Evolutionary conservation across 78 protist genomes (phyloP).

Genomic region (Pigoraptor vietnamica): DNA sequence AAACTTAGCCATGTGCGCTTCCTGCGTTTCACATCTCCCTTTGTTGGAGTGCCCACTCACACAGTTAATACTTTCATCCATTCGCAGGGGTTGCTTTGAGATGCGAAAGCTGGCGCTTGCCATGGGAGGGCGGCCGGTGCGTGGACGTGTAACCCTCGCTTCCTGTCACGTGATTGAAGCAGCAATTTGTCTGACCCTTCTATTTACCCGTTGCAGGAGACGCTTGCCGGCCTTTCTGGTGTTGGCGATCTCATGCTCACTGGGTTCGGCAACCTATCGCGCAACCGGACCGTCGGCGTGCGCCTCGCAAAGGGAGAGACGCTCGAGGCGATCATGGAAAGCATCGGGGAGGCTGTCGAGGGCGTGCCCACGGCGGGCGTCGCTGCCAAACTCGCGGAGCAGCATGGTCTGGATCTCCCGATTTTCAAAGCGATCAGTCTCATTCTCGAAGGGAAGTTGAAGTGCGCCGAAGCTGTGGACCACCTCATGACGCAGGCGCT

Average conservation of each 20-base stretch:
- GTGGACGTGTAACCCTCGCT: background rate
- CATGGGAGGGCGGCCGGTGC: slow-evolving; percentile 15
- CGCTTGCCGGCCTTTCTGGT: slow-evolving; percentile 41
- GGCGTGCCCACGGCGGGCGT: slow-evolving; percentile 4
- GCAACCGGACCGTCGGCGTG: slow-evolving; percentile 33
- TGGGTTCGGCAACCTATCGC: slow-evolving; percentile 37
- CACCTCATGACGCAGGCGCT: background rate
- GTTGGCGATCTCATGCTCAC: slow-evolving; percentile 59
- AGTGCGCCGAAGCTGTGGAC: background rate
- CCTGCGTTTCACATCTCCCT: no score
- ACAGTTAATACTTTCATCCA: no score
- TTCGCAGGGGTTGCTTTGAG: slow-evolving; percentile 34
- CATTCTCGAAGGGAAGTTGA: background rate
- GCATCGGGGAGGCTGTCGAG: slow-evolving; percentile 28
- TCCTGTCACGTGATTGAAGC: no score
- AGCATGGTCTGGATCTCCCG: slow-evolving; percentile 22
- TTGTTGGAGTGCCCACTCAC: background rate
- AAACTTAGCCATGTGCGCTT: no score
- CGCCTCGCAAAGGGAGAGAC: slow-evolving; percentile 45
- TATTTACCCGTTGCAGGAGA: no score
- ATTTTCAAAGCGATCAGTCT: background rate
- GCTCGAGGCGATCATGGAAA: slow-evolving; percentile 32
- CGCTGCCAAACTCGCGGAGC: slow-evolving; percentile 2
- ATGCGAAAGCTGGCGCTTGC: slow-evolving; percentile 16
- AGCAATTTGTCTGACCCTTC: no score